Evolutionary conservation across 495 filamentous ascomycete genomes (phyloP).

Genomic region (Tetracladium setigerum): DNA sequence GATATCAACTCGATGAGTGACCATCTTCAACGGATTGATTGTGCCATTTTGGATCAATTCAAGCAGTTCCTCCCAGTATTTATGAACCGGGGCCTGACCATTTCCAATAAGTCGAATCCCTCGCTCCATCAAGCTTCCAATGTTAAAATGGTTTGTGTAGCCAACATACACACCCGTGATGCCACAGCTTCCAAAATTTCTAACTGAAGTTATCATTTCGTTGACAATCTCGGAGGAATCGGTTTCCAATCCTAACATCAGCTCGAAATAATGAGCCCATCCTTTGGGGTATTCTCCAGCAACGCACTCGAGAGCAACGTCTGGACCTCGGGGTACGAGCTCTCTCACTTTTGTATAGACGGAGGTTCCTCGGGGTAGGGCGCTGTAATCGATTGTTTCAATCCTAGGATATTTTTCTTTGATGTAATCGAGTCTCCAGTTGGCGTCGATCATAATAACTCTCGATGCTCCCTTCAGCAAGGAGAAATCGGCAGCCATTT

Average conservation of each 20-base stretch:
- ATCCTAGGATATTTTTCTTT: conserved; percentile 54
- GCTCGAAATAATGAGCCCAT: conserved; percentile 72
- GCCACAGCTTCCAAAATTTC: conserved; percentile 67
- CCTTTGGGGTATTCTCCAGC: conserved; percentile 83
- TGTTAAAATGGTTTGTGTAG: conserved; percentile 48
- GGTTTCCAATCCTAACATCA: conserved; percentile 66
- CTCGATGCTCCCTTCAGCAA: conserved; percentile 64
- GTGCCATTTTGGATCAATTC: conserved; percentile 59
- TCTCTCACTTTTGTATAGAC: conserved; percentile 69
- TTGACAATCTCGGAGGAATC: conserved; percentile 84
- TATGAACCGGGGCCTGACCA: conserved; percentile 78
- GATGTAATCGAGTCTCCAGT: conserved; percentile 65
- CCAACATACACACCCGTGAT: conserved; percentile 80
- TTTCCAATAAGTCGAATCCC: conserved; percentile 77
- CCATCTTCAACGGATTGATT: conserved; percentile 72
- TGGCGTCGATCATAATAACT: conserved; percentile 76
- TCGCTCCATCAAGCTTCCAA: conserved; percentile 81
- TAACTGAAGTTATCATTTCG: conserved; percentile 74
- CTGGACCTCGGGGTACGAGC: conserved; percentile 58
- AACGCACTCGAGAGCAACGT: conserved; percentile 77
- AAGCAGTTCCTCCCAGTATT: conserved; percentile 73
- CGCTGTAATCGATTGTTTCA: conserved; percentile 50
- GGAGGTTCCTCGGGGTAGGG: conserved; percentile 43
- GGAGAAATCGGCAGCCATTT: conserved; percentile 70
- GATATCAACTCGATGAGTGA: conserved; percentile 67